Percentiles rank a stretch among this genome's conserved stretches.
Evolutionary conservation across 768 basidiomycete genomes (phyloP).

Genomic region (Tubosaeta brunneosetosa): DNA sequence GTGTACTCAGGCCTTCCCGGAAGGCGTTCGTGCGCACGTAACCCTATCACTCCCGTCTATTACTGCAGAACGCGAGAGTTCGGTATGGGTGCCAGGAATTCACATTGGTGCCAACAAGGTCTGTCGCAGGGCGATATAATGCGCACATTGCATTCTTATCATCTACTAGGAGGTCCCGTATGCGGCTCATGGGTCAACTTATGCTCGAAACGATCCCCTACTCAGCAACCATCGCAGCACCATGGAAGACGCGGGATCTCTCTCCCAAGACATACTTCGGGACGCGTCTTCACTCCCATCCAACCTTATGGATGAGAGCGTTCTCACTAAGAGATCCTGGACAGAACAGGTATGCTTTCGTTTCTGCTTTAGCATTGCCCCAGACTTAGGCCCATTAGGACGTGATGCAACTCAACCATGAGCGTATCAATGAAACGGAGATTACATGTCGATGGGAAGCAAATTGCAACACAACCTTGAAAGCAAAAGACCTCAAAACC

Average conservation of each 20-base stretch:
- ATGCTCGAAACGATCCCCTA: background rate
- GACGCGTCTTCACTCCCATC: background rate
- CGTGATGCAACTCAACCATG: background rate
- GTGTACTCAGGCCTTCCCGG: background rate
- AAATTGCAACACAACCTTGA: background rate
- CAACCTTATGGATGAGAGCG: background rate
- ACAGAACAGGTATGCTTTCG: background rate
- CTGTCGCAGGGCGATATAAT: background rate
- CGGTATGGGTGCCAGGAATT: too few species aligned
- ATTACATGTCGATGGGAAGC: background rate
- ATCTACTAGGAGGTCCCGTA: background rate
- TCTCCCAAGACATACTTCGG: background rate
- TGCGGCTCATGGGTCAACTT: background rate
- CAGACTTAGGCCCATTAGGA: background rate
- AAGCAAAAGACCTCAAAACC: background rate
- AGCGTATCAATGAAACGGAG: background rate
- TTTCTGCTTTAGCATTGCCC: background rate
- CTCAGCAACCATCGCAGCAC: background rate
- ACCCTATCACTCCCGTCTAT: background rate
- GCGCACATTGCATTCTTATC: background rate
- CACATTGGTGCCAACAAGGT: background rate
- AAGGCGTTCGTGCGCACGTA: background rate
- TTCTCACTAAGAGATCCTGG: background rate
- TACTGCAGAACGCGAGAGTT: too few species aligned
- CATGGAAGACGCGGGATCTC: background rate